These are phyloP conservation scores for Alternaria sp. DNA, from an alignment of 2,329 filamentous ascomycete species.

Conservation along the genomic window DNA sequence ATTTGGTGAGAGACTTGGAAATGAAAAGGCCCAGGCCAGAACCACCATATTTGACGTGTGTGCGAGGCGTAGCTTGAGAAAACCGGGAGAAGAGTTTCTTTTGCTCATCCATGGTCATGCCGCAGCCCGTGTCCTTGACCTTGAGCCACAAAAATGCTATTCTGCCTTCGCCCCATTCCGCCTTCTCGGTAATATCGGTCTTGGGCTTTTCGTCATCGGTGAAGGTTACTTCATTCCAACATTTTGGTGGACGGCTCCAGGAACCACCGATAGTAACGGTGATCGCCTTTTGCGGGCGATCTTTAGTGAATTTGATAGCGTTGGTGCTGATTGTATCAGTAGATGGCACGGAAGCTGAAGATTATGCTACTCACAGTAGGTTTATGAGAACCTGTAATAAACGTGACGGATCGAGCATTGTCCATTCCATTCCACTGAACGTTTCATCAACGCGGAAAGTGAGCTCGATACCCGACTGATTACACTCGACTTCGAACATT, in stretches of 20 bases:
- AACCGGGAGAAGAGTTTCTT: conserved; percentile 44
- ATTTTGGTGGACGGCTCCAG: conserved; percentile 20
- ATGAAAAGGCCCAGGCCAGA: conserved; percentile 55
- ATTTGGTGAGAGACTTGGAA: conserved; percentile 42
- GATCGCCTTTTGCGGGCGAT: conserved; percentile 43
- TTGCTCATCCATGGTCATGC: conserved; percentile 50
- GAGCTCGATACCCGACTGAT: conserved; percentile 49
- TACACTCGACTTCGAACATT: conserved; percentile 42
- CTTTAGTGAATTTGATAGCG: conserved; percentile 49
- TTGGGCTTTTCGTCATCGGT: conserved; percentile 14
- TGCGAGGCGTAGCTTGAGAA: conserved; percentile 41
- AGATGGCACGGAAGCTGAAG: conserved; percentile 22
- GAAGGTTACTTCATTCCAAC: conserved; percentile 29
- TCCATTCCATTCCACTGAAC: conserved; percentile 49
- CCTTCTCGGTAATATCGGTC: conserved; percentile 16
- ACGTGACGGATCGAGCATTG: conserved; percentile 41
- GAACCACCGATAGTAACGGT: conserved; percentile 50
- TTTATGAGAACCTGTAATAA: conserved; percentile 41
- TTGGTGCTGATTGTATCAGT: conserved; percentile 40
- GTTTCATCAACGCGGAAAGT: conserved; percentile 49
- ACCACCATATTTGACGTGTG: conserved; percentile 52
- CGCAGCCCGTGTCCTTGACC: conserved; percentile 52
- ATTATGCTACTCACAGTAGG: conserved; percentile 33
- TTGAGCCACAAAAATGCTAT: conserved; percentile 48
- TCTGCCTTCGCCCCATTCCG: conserved; percentile 44